Conservation (phyloP, 345 rosid species). For the Boechera retrofracta region DNA sequence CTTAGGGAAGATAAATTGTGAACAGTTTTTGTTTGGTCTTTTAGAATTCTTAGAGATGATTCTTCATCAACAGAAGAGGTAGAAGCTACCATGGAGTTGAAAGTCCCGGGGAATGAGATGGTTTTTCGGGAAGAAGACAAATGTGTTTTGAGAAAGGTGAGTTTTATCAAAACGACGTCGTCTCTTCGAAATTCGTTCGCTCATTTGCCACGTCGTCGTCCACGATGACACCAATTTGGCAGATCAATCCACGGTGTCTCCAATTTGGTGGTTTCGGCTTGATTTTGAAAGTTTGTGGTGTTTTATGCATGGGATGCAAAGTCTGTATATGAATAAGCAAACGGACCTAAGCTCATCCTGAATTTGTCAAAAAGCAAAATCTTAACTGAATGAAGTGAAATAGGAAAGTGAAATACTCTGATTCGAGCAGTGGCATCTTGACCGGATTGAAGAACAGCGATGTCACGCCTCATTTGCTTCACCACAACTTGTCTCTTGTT, state of each 20-base stretch:
- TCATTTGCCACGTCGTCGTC: too few species aligned
- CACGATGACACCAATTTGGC: too few species aligned
- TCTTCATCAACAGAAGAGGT: conserved; percentile 26
- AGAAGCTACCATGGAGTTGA: conserved; percentile 32
- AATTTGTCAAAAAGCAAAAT: background rate
- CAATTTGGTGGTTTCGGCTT: too few species aligned
- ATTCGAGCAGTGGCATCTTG: conserved; percentile 50
- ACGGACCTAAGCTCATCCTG: conserved; percentile 56
- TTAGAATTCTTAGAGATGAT: conserved; percentile 1
- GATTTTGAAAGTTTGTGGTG: too few species aligned
- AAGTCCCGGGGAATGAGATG: conserved; percentile 35
- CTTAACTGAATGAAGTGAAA: background rate
- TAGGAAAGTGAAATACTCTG: conserved; percentile 53
- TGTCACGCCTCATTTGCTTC: conserved; percentile 91
- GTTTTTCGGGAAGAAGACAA: too few species aligned
- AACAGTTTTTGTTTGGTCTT: background rate
- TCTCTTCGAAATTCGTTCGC: too few species aligned
- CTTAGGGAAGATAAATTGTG: background rate
- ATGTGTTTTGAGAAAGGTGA: too few species aligned
- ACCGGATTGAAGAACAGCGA: conserved; percentile 86
- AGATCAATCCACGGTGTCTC: too few species aligned
- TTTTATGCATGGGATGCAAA: too few species aligned
- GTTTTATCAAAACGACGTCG: too few species aligned
- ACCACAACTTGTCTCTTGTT: conserved; percentile 88
- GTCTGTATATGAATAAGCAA: too few species aligned